These are phyloP conservation scores for Aspergillus viridinutans DNA, from an alignment of 2,329 filamentous ascomycete genomes.

Conservation along the genomic window DNA sequence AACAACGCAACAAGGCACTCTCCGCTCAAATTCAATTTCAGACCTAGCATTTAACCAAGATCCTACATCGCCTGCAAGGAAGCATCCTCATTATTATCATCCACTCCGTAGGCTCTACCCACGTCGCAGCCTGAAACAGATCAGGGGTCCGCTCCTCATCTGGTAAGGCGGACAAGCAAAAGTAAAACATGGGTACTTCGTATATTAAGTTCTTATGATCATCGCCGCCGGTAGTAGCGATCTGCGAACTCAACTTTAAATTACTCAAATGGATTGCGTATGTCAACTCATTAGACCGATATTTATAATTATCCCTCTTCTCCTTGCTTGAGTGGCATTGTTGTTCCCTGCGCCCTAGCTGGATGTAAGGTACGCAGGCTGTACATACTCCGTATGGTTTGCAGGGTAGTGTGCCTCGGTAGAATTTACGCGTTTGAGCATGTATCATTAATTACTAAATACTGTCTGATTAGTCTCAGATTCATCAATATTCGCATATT, in stretches of 20 bases:
- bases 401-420: neutral
- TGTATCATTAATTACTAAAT: neutral
- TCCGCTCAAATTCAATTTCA: neutral
- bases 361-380: neutral
- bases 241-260: neutral
- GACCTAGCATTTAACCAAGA: neutral
- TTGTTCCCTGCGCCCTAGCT: neutral
- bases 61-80: neutral
- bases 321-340: neutral
- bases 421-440: neutral
- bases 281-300: neutral
- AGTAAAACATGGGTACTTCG: no score
- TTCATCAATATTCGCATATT: neutral
- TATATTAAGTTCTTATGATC: neutral
- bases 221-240: neutral
- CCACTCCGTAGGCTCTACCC: neutral
- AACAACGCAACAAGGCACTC: neutral
- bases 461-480: neutral
- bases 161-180: neutral
- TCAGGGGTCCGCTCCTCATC: neutral
- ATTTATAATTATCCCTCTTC: no score
- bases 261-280: neutral
- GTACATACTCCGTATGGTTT: no score
- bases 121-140: no score
- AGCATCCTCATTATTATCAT: neutral